Evolutionary conservation across 2,329 filamentous ascomycete species (phyloP), one percentile per base, ranked within the genome.

Genomic region (Exophiala calicioides): DNA sequence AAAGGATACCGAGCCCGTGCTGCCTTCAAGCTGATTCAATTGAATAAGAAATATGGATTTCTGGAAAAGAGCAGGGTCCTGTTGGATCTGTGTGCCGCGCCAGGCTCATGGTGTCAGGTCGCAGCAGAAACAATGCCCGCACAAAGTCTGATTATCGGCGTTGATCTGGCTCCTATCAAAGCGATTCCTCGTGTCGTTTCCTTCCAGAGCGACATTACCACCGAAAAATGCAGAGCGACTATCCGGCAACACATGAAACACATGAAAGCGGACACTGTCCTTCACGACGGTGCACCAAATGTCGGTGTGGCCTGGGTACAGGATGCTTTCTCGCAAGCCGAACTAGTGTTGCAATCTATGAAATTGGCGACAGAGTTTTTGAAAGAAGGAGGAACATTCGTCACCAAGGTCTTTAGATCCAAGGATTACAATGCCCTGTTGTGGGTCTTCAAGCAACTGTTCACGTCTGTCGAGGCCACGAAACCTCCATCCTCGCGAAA

Each of bases 31-130:
- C 74, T 98, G 60, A 91, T 98, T 59, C 91, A 98, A 69, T 76
- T 98, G 62, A 98, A 98, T 75, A 96, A 97, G 73, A 97, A 96
- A 68, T 98, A 95, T 85, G 88, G 89, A 59, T 98, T 98, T 70
- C 76, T 98, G 60, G 90, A 97, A 70, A 91, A 94, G 77, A 94
- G 89, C 71, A 95, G 88, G 75, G 93, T 97, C 62, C 76, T 96
- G 52, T 78, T 98, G 67, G 94, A 98, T 84, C 86, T 98, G 65
- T 98, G 93, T 73, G 93, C 93, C 57, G 93, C 93, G 15, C 93
- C 93, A 23, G 93, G 93, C 82, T 93, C 87, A 68, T 97, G 91
- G 91, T 91, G 87, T 75, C 90, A 96, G 76, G 91, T 97, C 53
- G 90, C 90, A 41, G 88, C 89, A 62, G 91, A 96, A 77, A 87